phyloP scores from a whole-genome alignment of 306 rosid genomes.

The Fagus crenata region DNA sequence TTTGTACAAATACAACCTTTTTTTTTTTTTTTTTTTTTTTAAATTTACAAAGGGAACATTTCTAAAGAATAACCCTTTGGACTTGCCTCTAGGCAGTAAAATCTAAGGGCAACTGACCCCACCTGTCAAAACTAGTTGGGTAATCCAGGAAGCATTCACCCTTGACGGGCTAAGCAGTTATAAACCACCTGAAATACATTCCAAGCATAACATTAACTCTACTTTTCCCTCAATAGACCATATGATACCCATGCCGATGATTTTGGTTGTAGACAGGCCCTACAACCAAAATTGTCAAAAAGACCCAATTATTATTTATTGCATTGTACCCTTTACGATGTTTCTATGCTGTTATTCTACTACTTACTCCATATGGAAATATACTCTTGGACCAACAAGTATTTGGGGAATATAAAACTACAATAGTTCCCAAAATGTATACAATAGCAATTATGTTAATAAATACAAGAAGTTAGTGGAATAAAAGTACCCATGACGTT shows the following conservation, averaged over 20 bases:
- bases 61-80: no score
- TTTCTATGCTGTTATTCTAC: neutral
- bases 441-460: neutral
- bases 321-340: neutral
- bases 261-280: neutral
- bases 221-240: neutral
- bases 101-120: no score
- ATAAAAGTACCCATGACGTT: slow-evolving; percentile 81
- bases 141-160: no score
- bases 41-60: no score
- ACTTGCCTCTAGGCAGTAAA: no score
- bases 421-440: neutral
- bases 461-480: slow-evolving; percentile 17
- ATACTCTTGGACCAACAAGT: neutral
- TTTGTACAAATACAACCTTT: neutral
- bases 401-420: neutral
- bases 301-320: neutral
- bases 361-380: neutral
- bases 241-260: neutral
- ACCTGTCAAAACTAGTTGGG: no score
- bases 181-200: neutral
- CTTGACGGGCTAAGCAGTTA: no score
- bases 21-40: no score
- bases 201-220: neutral
- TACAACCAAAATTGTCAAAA: neutral